Base-by-base conservation (phyloP, 1,284 basidiomycete genomes). In the Ceratobasidium sp. region DNA sequence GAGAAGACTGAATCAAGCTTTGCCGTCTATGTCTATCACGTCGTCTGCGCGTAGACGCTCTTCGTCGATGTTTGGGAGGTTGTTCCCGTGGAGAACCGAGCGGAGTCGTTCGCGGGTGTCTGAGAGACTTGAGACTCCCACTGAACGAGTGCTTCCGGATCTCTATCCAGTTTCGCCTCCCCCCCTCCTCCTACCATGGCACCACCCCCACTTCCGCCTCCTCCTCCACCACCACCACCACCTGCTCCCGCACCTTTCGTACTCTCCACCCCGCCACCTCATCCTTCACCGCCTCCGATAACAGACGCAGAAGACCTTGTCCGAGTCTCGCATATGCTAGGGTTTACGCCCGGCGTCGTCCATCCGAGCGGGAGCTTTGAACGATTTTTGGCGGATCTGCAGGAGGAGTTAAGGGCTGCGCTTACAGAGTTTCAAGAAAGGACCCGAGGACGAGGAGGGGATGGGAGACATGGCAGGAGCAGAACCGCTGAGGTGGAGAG, bases 361-460 rank as follows among this genome's bases (percentile, higher is more conserved):
- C 51, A 66, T 36, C 69, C 75, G 5, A 65, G 72, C 53, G 76
- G 76, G 15, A 77, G 73, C 24, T 93, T 93, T 79, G 92, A 93
- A 79, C 86, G 90, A 48, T 93, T 93, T 83, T 82, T 93, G 77
- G 82, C 91, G 48, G 91, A 93, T 80, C 80, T 93, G 72, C 92
- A 93, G 81, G 82, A 85, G 27, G 92, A 93, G 81, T 82, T 93
- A 67, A 84, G 67, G 73, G 80, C 83, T 27, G 89, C 89, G 2
- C 81, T 93, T 41, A 64, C 62, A 22, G 76, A 78, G 41, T 73
- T 77, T 47, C 76, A 78, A 27, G 78, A 71, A 22, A 27, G 75
- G 22, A 41, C 64, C 22, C 48, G 67, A 24, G 59, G 53, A 19
- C n/a, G 53, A 29, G 7, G 53, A 29, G 14, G 53, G 53, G 50